Percentiles rank a stretch among this genome's conserved stretches.
Evolutionary conservation across 108 stramenopile species (phyloP).

Genomic region (Pseudonitzschia multiseries): DNA sequence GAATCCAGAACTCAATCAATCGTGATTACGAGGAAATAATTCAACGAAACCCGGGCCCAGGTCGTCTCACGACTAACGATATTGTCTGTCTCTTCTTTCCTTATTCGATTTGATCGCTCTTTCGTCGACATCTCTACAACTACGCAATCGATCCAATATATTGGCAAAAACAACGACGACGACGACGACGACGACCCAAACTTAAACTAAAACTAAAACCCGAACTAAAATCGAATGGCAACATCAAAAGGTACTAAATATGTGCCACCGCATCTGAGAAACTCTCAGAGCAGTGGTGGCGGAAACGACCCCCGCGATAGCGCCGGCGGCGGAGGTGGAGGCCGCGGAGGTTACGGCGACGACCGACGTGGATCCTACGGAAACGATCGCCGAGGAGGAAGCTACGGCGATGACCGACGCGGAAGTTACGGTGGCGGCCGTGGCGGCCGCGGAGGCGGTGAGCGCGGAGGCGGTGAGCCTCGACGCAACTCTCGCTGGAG

Average conservation of each 20-base stretch:
- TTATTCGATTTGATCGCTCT: no score
- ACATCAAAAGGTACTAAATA: conserved; percentile 89
- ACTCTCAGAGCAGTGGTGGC: conserved; percentile 67
- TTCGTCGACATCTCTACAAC: neutral
- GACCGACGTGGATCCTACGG: no score
- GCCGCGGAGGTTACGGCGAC: no score
- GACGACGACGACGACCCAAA: neutral
- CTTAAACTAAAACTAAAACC: neutral
- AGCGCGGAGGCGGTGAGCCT: conserved; percentile 32
- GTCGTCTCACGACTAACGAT: no score
- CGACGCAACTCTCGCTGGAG: conserved; percentile 52
- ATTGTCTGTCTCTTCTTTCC: no score
- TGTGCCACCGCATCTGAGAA: conserved; percentile 96
- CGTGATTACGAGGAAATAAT: no score
- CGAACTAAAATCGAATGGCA: neutral
- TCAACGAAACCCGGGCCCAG: no score
- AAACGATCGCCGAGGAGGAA: conserved; percentile 26
- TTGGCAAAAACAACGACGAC: no score
- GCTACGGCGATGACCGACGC: conserved; percentile 17
- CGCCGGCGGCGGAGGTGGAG: conserved; percentile 41
- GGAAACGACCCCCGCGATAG: conserved; percentile 36
- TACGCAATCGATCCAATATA: no score
- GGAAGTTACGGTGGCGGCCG: conserved; percentile 36
- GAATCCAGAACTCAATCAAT: no score
- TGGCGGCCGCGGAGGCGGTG: conserved; percentile 36